Percentiles rank a stretch among this genome's conserved stretches.
Conservation (phyloP, 2,329 filamentous ascomycete genomes). For the Trichoderma endophyticum region DNA sequence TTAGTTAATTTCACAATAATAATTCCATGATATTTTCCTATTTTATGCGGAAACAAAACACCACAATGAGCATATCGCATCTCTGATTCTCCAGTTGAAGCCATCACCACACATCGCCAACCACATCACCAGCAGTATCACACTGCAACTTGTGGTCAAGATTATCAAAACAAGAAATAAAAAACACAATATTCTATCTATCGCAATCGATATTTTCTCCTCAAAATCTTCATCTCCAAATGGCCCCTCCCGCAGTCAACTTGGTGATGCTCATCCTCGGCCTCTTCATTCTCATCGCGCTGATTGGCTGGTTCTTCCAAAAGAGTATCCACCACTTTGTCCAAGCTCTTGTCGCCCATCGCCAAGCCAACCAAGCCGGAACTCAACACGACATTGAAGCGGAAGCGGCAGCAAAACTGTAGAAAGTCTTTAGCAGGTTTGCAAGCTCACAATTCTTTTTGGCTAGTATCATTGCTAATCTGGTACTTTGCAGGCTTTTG, state of each 20-base stretch:
- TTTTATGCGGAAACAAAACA: neutral
- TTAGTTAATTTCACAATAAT: accelerated
- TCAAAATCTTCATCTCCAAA: slow-evolving; percentile 16
- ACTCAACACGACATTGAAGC: neutral
- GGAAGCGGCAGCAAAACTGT: neutral
- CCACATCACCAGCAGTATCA: neutral
- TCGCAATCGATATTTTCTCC: neutral
- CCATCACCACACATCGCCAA: neutral
- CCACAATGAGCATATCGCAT: too few species aligned
- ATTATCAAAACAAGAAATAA: neutral
- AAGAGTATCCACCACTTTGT: slow-evolving; percentile 31
- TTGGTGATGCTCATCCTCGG: slow-evolving; percentile 13
- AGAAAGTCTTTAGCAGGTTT: neutral
- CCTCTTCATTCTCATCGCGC: slow-evolving; percentile 29
- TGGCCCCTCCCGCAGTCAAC: slow-evolving; percentile 29
- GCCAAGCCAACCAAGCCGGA: slow-evolving; percentile 3
- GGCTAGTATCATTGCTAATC: neutral
- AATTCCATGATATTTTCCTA: too few species aligned
- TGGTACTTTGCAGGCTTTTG: neutral
- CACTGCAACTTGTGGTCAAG: neutral
- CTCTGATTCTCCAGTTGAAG: neutral
- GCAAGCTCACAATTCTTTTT: neutral
- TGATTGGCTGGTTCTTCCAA: slow-evolving; percentile 32
- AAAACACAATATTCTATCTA: neutral
- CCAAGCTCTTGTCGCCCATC: slow-evolving; percentile 24